Base-by-base conservation (phyloP, 176 grass and related monocot genomes). In the Saccharum spontaneum region DNA sequence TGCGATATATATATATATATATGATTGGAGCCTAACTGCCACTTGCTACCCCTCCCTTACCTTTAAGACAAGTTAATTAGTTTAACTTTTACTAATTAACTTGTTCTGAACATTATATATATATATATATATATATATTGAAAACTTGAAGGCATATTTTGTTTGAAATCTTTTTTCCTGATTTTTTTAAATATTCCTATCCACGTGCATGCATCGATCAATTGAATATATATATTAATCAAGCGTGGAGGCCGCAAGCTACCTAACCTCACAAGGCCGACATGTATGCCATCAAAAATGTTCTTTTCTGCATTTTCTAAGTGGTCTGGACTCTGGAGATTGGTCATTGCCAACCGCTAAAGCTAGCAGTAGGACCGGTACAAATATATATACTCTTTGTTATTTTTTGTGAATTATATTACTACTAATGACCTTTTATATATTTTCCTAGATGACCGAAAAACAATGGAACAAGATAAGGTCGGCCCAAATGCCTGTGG, bases 321-420 rank as follows among this genome's bases (percentile, higher is more conserved):
- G 38, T 63, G 18, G 30, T 48, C 24, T 22, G 14, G 37, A 62
- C 34, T 70, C 3, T 6, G 28, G 2, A 55, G 73, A n/a, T 31
- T 76, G 50, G 22, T 34, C 64, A 77, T 88, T n/a, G n/a, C 79
- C 73, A 88, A 83, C 86, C 50, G 83, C 86, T 83, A 88, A 88
- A 88, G 86, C 22, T 60, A 83, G 86, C 30, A 36, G 17, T 4
- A 15, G 30, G 12, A 61, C 14, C 6, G 24, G 37, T 45, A 44
- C 44, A 57, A 60, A 60, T 69, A 40, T 46, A 75, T 23, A 55
- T 22, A 4, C 1, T 77, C 1, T 77, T 40, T 23, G 3, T 24
- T 26, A 16, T 37, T 14, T 71, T 34, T 39, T 60, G 52, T 60
- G 11, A 40, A 61, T 54, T 54, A 33, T 17, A 36, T 18, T 23